Conservation (phyloP, 2,329 filamentous ascomycete genomes). For the Trichoderma citrinoviride region DNA sequence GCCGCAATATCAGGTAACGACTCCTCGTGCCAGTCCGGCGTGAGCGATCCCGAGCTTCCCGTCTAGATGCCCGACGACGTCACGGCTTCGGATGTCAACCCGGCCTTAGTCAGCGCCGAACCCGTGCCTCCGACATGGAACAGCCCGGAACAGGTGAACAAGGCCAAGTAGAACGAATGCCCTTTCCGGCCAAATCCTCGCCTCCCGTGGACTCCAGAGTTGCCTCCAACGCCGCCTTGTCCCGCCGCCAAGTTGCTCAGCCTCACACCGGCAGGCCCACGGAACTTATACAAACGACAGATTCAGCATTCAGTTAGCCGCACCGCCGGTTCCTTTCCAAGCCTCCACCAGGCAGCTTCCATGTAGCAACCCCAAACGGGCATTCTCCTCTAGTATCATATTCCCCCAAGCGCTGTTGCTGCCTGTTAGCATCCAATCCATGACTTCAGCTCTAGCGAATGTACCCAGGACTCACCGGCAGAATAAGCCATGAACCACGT, state of each 20-base stretch:
- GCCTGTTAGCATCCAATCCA: constrained; percentile 4
- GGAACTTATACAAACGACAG: neutral
- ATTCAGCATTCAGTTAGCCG: neutral
- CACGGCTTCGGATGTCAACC: neutral
- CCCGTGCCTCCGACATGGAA: neutral
- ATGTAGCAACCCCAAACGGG: neutral
- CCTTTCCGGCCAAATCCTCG: neutral
- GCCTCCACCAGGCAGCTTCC: neutral
- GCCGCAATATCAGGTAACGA: neutral
- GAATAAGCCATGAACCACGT: constrained; percentile 83
- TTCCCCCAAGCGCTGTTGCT: constrained; percentile 19
- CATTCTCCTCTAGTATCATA: constrained; percentile 2
- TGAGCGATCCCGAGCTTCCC: constrained; percentile 14
- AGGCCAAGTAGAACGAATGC: neutral
- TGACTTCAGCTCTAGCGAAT: constrained; percentile 19
- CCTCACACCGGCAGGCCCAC: neutral
- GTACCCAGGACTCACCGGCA: constrained; percentile 58
- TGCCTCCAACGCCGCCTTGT: neutral
- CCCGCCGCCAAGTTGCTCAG: neutral
- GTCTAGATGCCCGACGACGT: neutral
- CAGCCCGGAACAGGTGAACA: neutral
- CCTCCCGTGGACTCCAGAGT: neutral
- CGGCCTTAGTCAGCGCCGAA: constrained; percentile 2
- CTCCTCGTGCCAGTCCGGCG: neutral
- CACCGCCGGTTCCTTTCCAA: neutral